phyloP scores from a whole-genome alignment of 2,329 filamentous ascomycete species.

The Emmonsiellopsis sp. region DNA sequence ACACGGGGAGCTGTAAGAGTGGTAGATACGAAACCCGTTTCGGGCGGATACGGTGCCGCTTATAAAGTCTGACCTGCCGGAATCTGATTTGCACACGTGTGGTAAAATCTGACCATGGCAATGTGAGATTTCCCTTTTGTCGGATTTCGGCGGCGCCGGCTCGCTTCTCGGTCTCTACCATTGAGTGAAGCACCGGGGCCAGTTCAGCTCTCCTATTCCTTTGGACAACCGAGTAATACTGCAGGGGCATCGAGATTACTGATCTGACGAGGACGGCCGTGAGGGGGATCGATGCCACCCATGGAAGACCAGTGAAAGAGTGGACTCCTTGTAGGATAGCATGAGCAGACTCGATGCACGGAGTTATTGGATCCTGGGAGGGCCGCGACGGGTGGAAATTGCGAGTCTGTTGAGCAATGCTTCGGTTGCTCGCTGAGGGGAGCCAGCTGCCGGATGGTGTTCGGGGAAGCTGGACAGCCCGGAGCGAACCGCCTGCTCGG shows the following conservation, averaged over 20 bases:
- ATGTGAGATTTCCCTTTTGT: constrained; percentile 3
- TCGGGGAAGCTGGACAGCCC: background rate
- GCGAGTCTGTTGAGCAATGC: constrained; percentile 23
- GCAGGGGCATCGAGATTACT: constrained; percentile 39
- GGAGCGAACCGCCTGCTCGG: background rate
- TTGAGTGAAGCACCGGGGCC: constrained; percentile 36
- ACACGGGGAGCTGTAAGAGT: constrained; percentile 38
- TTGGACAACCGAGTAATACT: constrained; percentile 34
- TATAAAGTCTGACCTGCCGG: constrained; percentile 22
- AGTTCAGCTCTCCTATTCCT: constrained; percentile 31
- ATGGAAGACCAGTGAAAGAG: constrained; percentile 39
- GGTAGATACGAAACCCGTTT: constrained; percentile 25
- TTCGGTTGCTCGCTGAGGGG: background rate
- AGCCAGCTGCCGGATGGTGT: constrained; percentile 3
- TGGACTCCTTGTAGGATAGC: constrained; percentile 44
- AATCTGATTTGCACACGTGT: constrained; percentile 16
- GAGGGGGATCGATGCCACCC: constrained; percentile 47
- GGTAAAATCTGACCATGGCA: constrained; percentile 4
- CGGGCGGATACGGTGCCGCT: constrained; percentile 19
- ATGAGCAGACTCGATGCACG: constrained; percentile 35
- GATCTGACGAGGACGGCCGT: constrained; percentile 45
- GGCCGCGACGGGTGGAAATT: constrained; percentile 44
- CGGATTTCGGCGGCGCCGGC: constrained; percentile 6
- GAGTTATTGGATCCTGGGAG: constrained; percentile 32
- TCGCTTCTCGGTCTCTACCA: constrained; percentile 18